Evolutionary conservation across 345 rosid genomes (phyloP), one percentile per base, ranked within the genome.

Genomic region (Aquilaria malaccensis): DNA sequence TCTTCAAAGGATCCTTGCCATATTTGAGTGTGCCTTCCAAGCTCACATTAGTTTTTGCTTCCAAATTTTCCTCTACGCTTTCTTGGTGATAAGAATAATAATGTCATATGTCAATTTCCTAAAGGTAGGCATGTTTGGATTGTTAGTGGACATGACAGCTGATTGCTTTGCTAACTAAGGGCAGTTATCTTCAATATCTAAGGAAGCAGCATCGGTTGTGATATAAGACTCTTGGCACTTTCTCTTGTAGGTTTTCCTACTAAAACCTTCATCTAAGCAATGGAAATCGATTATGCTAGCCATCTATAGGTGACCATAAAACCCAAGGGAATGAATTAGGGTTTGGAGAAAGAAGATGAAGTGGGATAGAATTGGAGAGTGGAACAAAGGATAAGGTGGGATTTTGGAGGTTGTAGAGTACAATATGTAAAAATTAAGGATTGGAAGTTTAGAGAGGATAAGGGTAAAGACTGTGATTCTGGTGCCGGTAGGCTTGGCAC

Each of bases 201-300:
- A 89, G 50, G 86, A 62, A 2, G 76, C 49, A 14, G 45, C 62
- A 37, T 14, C 75, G 6, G 75, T 32, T 33, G 64, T 29, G 2
- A 58, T 49, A 33, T 71, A 70, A 9, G 71, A 62, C 49, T 67
- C 78, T 41, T 80, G 80, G 55, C 97, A 87, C 66, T 89, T 93
- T 2, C 98, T 72, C 78, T 93, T 93, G 84, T 67, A 71, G 69
- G 97, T 93, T 50, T 93, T 89, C 3, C 98, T 97, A 68, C 97
- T 96, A 72, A 93, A 93, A 52, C 97, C 97, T 68, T 89, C 98
- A 67, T 93, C 96, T 0, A 89, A 87, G 72, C 70, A 32, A 47
- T 97, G 83, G 69, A 93, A 85, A 73, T 93, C 97, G 30, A 87
- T 70, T 6, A 91, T 87, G 83, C 96, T 84, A 13, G 97, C 98